phyloP scores from a whole-genome alignment of 2,329 filamentous ascomycete species.

The Colletotrichum chrysophilum region DNA sequence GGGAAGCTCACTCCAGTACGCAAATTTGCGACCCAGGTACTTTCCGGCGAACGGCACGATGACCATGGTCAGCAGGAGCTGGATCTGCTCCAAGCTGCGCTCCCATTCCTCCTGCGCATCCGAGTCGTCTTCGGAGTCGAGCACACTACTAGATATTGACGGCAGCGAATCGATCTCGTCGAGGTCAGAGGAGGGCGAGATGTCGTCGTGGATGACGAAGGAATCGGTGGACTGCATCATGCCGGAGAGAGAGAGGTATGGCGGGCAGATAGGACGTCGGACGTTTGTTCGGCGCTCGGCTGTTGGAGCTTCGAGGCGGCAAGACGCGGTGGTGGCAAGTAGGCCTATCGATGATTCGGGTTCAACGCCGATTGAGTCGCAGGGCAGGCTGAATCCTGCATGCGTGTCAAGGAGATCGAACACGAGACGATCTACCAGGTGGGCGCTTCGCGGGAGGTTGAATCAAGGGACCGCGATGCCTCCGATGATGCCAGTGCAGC shows the following conservation, averaged over 20 bases:
- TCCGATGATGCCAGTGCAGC: slow-evolving; percentile 7
- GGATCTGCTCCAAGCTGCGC: slow-evolving; percentile 89
- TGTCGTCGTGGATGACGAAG: slow-evolving; percentile 54
- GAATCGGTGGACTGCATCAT: slow-evolving; percentile 48
- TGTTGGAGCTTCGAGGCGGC: background rate
- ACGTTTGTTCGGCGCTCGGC: slow-evolving; percentile 4
- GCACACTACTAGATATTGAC: slow-evolving; percentile 57
- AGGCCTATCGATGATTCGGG: background rate
- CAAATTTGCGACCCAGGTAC: slow-evolving; percentile 92
- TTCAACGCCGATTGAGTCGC: background rate
- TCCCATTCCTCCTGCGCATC: slow-evolving; percentile 97
- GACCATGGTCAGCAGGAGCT: slow-evolving; percentile 92
- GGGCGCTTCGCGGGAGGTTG: background rate
- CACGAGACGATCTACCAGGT: background rate
- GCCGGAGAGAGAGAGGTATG: slow-evolving; percentile 27
- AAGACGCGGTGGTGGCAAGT: background rate
- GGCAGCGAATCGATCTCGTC: slow-evolving; percentile 70
- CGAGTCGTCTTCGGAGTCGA: slow-evolving; percentile 65
- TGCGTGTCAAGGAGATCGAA: background rate
- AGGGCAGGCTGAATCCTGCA: background rate
- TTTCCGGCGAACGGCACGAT: slow-evolving; percentile 93
- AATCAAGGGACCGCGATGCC: background rate
- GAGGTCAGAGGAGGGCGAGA: slow-evolving; percentile 51
- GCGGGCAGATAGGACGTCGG: background rate
- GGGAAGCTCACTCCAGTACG: slow-evolving; percentile 82